Conservation (phyloP, 148 eudicot genomes). For the Rhododendron kiyosumense region DNA sequence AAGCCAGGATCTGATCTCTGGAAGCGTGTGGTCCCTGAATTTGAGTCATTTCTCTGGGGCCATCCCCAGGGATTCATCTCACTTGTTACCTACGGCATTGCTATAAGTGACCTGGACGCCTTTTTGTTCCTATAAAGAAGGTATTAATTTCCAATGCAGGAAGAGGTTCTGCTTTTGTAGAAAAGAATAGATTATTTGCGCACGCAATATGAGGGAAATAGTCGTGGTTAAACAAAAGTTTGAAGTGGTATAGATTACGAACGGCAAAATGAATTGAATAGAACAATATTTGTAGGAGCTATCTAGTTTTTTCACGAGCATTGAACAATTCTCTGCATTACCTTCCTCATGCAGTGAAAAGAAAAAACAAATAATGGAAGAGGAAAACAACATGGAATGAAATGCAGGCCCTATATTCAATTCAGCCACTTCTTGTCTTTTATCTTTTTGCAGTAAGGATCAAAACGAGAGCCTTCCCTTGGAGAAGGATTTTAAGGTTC, state of each 20-base stretch:
- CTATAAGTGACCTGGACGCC: not conserved
- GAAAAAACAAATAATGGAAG: not conserved
- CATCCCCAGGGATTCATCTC: not conserved
- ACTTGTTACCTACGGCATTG: not conserved
- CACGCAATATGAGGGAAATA: not conserved
- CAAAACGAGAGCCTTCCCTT: constrained; percentile 52
- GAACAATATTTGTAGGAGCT: not conserved
- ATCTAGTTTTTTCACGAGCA: not conserved
- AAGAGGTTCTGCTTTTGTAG: not conserved
- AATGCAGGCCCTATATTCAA: not conserved
- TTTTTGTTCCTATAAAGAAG: not conserved
- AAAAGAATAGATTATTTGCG: not conserved
- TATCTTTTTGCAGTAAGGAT: constrained; percentile 41
- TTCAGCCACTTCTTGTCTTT: not conserved
- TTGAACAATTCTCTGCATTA: not conserved
- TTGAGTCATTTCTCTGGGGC: not conserved
- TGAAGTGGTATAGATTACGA: not conserved
- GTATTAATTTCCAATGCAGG: not conserved
- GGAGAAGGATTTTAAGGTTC: constrained; percentile 63
- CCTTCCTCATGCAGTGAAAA: not conserved
- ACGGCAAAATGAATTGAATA: not conserved
- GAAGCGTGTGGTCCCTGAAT: not conserved
- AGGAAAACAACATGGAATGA: not conserved
- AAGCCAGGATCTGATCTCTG: not conserved
- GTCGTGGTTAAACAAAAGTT: not conserved